Percentiles rank a stretch among this genome's conserved stretches.
phyloP scores from a whole-genome alignment of 2,329 filamentous ascomycete species.

The Fusarium bactridioides region DNA sequence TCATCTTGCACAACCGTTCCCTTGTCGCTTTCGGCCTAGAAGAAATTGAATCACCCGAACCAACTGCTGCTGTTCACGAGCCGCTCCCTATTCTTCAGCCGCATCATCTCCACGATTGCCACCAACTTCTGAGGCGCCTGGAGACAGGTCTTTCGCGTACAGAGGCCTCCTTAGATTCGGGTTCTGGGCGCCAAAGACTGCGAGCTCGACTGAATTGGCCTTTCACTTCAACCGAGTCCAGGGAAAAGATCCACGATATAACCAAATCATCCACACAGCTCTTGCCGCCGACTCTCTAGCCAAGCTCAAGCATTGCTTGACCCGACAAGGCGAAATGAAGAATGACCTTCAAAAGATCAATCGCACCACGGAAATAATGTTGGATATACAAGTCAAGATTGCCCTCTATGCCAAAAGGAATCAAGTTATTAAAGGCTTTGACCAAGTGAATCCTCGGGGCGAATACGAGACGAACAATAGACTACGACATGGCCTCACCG shows the following conservation, averaged over 20 bases:
- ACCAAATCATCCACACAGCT: not conserved
- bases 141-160: not conserved
- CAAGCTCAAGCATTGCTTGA: not conserved
- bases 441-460: not conserved
- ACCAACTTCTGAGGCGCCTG: not conserved
- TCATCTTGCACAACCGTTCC: not conserved
- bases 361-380: not conserved
- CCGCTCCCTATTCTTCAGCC: not conserved
- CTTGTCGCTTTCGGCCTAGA: slow-evolving; percentile 8
- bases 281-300: not conserved
- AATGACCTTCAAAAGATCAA: not conserved
- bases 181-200: not conserved
- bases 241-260: not conserved
- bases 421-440: not conserved
- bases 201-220: not conserved
- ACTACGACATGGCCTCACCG: not conserved
- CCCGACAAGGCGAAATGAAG: not conserved
- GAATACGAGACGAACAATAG: not conserved
- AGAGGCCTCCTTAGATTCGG: not conserved
- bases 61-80: too few relatives aligned
- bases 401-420: not conserved
- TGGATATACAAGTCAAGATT: not conserved
- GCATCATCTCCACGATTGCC: not conserved
- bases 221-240: not conserved
- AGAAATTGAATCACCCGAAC: not conserved